Evolutionary conservation across 2,329 filamentous ascomycete genomes (phyloP), one percentile per base, ranked within the genome.

Genomic region (Grosmannia penicillata): DNA sequence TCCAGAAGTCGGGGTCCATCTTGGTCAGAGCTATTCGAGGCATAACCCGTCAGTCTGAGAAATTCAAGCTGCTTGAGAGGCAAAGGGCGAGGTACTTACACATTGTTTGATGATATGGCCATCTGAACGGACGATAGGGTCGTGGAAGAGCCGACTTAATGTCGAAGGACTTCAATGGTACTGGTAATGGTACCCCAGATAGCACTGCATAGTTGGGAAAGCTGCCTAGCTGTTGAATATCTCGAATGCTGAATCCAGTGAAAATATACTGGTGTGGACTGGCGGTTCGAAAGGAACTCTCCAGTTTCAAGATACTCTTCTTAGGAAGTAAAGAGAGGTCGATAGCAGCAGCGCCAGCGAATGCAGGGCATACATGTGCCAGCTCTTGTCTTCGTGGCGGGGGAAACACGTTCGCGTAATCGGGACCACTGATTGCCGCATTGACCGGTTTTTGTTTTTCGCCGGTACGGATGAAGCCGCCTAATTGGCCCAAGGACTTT

Each of bases 101-200:
- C 85, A 93, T 93, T 0, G 84, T 93, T 53, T 93, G 85, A 52
- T 91, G 82, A 52, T 93, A 93, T 0, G 68, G 63, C 85, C 85
- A 93, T 49, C 85, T 59, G 31, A 93, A 81, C 0, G 85, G 85
- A 29, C 85, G 68, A 53, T 87, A 93, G 0, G 84, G 84, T 41
- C 85, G 66, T 2, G 84, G 72, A 9, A 68, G 49, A 1, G 84
- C 83, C 45, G 65, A 81, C 13, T 67, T 58, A 39, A 86, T 75
- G 45, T 83, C 63, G 51, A 91, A 91, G 5, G 70, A 62, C 1
- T 53, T 17, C 3, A 41, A 49, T 0, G 79, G 65, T 8, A 62
- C 46, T 0, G 85, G 85, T 33, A 80, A 58, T 2, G 81, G 80
- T 5, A 93, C 77, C 6, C 80, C 84, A 35, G 78, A 83, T 10